phyloP scores from a whole-genome alignment of 2,329 filamentous ascomycete species.

The Stagonosporopsis tanaceti region DNA sequence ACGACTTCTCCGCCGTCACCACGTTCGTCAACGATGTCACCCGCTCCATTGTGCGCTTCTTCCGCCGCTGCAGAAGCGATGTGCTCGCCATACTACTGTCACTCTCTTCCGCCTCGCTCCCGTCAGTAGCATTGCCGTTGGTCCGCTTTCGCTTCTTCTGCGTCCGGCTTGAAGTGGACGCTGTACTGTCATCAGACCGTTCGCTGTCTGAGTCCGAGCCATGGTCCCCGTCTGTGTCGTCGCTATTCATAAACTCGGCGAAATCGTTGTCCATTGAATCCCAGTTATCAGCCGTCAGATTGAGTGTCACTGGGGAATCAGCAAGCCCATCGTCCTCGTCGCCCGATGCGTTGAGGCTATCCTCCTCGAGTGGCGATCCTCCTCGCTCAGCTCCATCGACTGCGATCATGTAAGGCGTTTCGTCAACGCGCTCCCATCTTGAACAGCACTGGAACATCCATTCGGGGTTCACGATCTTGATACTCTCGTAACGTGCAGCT shows the following conservation, averaged over 20 bases:
- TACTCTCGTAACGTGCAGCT: conserved; percentile 77
- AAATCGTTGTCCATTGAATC: conserved; percentile 73
- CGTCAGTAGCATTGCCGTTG: conserved; percentile 38
- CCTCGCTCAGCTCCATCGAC: conserved; percentile 71
- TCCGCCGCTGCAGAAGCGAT: conserved; percentile 56
- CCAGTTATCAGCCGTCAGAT: conserved; percentile 48
- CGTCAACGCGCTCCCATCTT: conserved; percentile 82
- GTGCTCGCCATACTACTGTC: conserved; percentile 47
- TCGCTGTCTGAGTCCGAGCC: conserved; percentile 47
- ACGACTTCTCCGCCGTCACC: conserved; percentile 49
- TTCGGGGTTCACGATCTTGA: conserved; percentile 90
- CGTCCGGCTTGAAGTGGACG: conserved; percentile 31
- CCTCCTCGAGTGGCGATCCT: conserved; percentile 49
- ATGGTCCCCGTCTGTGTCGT: conserved; percentile 45
- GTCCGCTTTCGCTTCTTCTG: conserved; percentile 49
- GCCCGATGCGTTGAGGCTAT: conserved; percentile 52
- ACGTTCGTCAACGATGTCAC: conserved; percentile 58
- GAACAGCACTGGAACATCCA: conserved; percentile 89
- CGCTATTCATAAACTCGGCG: conserved; percentile 71
- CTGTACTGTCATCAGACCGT: conserved; percentile 40
- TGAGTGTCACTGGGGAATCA: conserved; percentile 35
- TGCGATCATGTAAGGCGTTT: conserved; percentile 79
- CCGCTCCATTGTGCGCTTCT: conserved; percentile 57
- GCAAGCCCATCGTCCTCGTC: conserved; percentile 45
- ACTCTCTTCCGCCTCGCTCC: conserved; percentile 52